A percentile compares a stretch with the other conserved stretches of the same genome.
Conservation (phyloP, 495 filamentous ascomycete genomes). For the Aspergillus incahuasiensis region DNA sequence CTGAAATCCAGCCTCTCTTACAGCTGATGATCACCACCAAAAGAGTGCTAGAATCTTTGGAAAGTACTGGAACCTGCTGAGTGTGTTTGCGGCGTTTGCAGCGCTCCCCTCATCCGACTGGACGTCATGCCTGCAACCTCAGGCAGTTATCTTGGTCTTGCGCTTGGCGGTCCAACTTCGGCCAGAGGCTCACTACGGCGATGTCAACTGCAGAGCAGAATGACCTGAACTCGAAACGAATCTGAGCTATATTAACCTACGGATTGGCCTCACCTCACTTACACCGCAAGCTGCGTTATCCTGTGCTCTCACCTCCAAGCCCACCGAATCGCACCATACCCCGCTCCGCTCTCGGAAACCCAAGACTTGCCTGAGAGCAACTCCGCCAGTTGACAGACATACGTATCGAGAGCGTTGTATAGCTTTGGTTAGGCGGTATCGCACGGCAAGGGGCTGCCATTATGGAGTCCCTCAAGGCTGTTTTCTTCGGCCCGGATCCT, state of each 20-base stretch:
- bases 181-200: not conserved
- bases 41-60: conserved; percentile 19
- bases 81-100: conserved; percentile 37
- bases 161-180: conserved; percentile 10
- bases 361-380: not conserved
- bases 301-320: not conserved
- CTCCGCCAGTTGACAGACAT: too few species aligned
- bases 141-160: not conserved
- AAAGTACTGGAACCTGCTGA: conserved; percentile 37
- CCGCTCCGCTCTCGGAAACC: conserved; percentile 1
- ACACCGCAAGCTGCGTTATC: not conserved
- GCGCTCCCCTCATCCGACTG: not conserved
- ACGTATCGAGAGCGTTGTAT: not conserved
- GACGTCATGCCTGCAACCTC: not conserved
- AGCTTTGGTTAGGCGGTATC: not conserved
- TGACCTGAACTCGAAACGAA: not conserved
- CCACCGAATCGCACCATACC: not conserved
- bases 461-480: conserved; percentile 83
- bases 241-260: not conserved
- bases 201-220: not conserved
- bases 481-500: conserved; percentile 91
- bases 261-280: not conserved
- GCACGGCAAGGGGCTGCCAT: conserved; percentile 10
- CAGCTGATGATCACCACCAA: conserved; percentile 17
- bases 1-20: conserved; percentile 12